phyloP scores from a whole-genome alignment of 2,329 filamentous ascomycete genomes.

The Penicillium sp. region DNA sequence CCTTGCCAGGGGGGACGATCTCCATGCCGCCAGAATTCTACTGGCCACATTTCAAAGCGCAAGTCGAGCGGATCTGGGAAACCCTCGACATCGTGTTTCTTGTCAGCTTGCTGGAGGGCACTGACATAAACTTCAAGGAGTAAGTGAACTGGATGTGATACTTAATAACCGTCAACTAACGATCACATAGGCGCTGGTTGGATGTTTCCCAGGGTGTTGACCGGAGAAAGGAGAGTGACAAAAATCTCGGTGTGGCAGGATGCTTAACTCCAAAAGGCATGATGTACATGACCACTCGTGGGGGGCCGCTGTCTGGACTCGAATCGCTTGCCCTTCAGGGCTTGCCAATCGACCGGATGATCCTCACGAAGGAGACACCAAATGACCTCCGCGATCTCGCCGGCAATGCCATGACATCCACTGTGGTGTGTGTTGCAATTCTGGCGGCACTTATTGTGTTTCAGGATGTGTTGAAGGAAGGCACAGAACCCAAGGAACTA shows the following conservation, averaged over 20 bases:
- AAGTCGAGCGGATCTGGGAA: constrained; percentile 60
- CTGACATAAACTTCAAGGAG: constrained; percentile 57
- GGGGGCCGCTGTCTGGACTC: constrained; percentile 56
- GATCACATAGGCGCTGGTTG: constrained; percentile 37
- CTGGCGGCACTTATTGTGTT: constrained; percentile 53
- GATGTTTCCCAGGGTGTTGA: constrained; percentile 72
- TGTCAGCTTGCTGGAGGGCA: constrained; percentile 45
- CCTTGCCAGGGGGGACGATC: constrained; percentile 50
- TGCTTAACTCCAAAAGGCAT: constrained; percentile 65
- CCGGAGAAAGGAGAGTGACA: constrained; percentile 45
- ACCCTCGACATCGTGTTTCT: constrained; percentile 60
- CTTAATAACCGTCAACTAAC: constrained; percentile 3
- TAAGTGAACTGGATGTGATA: constrained; percentile 25
- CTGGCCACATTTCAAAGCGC: constrained; percentile 46
- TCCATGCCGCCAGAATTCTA: constrained; percentile 53
- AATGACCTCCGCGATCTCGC: constrained; percentile 63
- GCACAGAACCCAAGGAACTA: background rate
- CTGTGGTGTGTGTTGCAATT: constrained; percentile 62
- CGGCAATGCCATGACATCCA: constrained; percentile 74
- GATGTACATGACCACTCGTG: constrained; percentile 57
- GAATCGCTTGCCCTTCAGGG: constrained; percentile 65
- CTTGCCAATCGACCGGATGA: constrained; percentile 57
- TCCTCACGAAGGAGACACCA: constrained; percentile 60
- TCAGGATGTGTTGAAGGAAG: constrained; percentile 27
- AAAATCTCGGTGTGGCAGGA: constrained; percentile 53